A percentile compares a stretch with the other conserved stretches of the same genome.
phyloP scores from a whole-genome alignment of 495 filamentous ascomycete species.

The Hypomontagnella monticulosa region DNA sequence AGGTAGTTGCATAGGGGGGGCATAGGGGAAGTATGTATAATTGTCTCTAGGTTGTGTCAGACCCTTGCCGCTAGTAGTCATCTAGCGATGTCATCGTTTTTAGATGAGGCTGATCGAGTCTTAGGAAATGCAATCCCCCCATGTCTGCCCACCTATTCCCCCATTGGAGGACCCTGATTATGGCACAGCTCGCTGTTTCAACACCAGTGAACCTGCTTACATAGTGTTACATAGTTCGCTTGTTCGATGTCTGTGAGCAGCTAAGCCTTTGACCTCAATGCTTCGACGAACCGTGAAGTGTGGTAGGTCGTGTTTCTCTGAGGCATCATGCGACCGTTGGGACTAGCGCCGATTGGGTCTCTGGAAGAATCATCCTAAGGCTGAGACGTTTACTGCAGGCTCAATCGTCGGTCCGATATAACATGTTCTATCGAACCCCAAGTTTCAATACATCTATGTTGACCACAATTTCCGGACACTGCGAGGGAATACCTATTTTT shows the following conservation, averaged over 20 bases:
- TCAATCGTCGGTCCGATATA: slow-evolving; percentile 13
- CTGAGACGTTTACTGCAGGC: slow-evolving; percentile 19
- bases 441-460: slow-evolving; percentile 31
- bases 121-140: slow-evolving; percentile 3
- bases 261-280: not conserved
- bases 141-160: not conserved
- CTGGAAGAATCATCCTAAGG: slow-evolving; percentile 15
- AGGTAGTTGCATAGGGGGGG: not conserved
- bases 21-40: not conserved
- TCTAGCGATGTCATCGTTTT: not conserved
- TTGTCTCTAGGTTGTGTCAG: slow-evolving; percentile 7
- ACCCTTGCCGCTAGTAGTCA: slow-evolving; percentile 11
- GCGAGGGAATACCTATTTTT: not conserved
- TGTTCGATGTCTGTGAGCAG: not conserved
- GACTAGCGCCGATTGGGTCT: slow-evolving; percentile 3
- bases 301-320: slow-evolving; percentile 7
- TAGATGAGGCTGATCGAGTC: slow-evolving; percentile 23
- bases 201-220: slow-evolving; percentile 11
- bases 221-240: not conserved
- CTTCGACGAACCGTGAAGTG: slow-evolving; percentile 2
- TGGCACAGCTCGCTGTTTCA: slow-evolving; percentile 4
- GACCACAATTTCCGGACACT: slow-evolving; percentile 14
- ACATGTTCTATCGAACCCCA: slow-evolving; percentile 18
- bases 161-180: slow-evolving; percentile 1
- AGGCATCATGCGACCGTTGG: slow-evolving; percentile 12